Evolutionary conservation across 1,139 yeast species (phyloP).

Genomic region (Suhomyces anneliseae): DNA sequence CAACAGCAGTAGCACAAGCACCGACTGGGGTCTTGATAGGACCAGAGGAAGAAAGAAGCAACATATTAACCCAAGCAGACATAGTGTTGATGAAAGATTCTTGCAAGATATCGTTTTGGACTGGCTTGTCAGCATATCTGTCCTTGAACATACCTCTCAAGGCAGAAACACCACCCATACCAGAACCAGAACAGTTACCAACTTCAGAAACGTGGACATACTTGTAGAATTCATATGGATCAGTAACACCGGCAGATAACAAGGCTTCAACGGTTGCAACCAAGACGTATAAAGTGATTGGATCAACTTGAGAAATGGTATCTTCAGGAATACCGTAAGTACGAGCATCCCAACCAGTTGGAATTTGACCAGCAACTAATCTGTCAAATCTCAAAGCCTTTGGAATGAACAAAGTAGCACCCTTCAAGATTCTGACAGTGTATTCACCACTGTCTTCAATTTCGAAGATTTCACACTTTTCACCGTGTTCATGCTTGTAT

Average conservation of each 20-base stretch:
- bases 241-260: slow-evolving; percentile 90
- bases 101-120: slow-evolving; percentile 94
- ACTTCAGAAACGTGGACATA: slow-evolving; percentile 97
- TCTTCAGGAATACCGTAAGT: slow-evolving; percentile 95
- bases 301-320: slow-evolving; percentile 91
- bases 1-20: slow-evolving; percentile 98
- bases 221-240: slow-evolving; percentile 97
- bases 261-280: slow-evolving; percentile 96
- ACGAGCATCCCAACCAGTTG: slow-evolving; percentile 97
- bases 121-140: slow-evolving; percentile 87
- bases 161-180: slow-evolving; percentile 99
- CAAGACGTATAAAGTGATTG: slow-evolving; percentile 86
- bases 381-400: slow-evolving; percentile 95
- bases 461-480: slow-evolving; percentile 87
- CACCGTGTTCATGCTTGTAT: slow-evolving; percentile 92
- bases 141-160: slow-evolving; percentile 97
- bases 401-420: slow-evolving; percentile 88
- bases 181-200: slow-evolving; percentile 99
- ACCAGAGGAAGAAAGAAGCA: slow-evolving; percentile 95
- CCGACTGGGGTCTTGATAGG: slow-evolving; percentile 99
- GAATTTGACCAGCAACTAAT: slow-evolving; percentile 97
- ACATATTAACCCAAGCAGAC: slow-evolving; percentile 99
- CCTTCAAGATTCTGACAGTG: slow-evolving; percentile 86
- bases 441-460: slow-evolving; percentile 89
- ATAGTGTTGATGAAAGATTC: slow-evolving; percentile 98